Conservation (phyloP, 495 filamentous ascomycete genomes). For the Penicillium waksmanii region DNA sequence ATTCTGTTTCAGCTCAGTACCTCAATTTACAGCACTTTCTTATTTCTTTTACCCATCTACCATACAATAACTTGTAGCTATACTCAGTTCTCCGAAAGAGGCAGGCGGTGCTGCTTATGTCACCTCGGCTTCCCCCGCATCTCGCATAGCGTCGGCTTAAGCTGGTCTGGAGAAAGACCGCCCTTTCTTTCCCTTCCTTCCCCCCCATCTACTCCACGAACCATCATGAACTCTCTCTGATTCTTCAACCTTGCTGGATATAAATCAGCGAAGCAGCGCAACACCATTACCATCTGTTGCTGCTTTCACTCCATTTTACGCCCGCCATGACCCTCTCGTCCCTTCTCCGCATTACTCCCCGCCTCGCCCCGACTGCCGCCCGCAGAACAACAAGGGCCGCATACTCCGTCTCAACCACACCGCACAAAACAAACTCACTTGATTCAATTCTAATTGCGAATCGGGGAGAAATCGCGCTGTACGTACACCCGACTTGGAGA, state of each 20-base stretch:
- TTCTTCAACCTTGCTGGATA: background rate
- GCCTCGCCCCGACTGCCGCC: constrained; percentile 40
- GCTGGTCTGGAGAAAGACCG: constrained; percentile 19
- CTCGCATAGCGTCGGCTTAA: constrained; percentile 51
- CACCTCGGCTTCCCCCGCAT: constrained; percentile 44
- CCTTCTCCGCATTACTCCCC: constrained; percentile 51
- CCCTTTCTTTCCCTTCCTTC: constrained; percentile 14
- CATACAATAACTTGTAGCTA: background rate
- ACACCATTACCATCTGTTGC: background rate
- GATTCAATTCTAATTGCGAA: constrained; percentile 94
- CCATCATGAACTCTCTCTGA: constrained; percentile 28
- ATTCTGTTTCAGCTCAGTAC: too few relatives aligned
- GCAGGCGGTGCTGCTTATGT: constrained; percentile 21
- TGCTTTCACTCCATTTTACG: constrained; percentile 14
- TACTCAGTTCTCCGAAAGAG: background rate
- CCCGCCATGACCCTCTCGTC: constrained; percentile 47
- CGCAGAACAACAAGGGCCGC: constrained; percentile 40
- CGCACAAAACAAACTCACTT: constrained; percentile 52
- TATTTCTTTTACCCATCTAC: background rate
- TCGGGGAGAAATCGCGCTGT: constrained; percentile 93
- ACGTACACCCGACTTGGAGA: constrained; percentile 21
- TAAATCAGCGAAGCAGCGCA: background rate
- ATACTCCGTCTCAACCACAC: constrained; percentile 35
- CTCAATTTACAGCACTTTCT: too few relatives aligned
- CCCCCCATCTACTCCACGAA: constrained; percentile 5